These are phyloP conservation scores for Benincasa hispida DNA, from an alignment of 306 rosid species.

Conservation along the genomic window DNA sequence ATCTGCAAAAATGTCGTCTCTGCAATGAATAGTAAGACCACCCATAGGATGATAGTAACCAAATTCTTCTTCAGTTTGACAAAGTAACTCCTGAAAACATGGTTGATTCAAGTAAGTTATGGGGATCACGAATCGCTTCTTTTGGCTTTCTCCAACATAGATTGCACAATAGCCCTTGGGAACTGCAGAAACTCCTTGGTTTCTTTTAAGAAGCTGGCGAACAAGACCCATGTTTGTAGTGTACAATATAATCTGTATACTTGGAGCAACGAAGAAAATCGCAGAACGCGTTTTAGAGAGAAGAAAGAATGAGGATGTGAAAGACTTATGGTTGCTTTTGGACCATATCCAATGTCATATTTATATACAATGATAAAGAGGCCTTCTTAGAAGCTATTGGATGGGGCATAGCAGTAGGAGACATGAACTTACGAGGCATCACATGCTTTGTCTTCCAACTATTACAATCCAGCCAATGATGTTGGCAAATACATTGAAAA, in stretches of 20 bases:
- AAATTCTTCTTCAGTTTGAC: neutral
- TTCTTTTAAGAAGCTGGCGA: neutral
- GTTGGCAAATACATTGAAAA: neutral
- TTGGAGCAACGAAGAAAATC: neutral
- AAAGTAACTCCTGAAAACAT: neutral
- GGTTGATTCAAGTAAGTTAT: neutral
- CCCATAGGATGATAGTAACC: neutral
- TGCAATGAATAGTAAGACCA: neutral
- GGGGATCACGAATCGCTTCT: conserved; percentile 2
- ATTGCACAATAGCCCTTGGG: conserved; percentile 4
- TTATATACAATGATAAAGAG: neutral
- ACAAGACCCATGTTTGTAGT: neutral
- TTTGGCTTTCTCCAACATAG: neutral
- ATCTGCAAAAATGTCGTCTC: conserved; percentile 15
- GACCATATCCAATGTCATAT: neutral
- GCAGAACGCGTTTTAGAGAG: neutral
- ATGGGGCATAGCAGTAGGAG: neutral
- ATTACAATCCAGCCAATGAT: neutral
- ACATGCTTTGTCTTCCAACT: neutral
- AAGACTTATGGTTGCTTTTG: neutral
- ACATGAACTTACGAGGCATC: neutral
- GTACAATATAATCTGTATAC: neutral
- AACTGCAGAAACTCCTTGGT: neutral
- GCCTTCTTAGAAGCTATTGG: neutral
- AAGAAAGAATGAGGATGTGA: neutral